A percentile compares a stretch with the other conserved stretches of the same genome.
phyloP scores from a whole-genome alignment of 805 yeast species.

The Saccharomycopsis guyanensis region DNA sequence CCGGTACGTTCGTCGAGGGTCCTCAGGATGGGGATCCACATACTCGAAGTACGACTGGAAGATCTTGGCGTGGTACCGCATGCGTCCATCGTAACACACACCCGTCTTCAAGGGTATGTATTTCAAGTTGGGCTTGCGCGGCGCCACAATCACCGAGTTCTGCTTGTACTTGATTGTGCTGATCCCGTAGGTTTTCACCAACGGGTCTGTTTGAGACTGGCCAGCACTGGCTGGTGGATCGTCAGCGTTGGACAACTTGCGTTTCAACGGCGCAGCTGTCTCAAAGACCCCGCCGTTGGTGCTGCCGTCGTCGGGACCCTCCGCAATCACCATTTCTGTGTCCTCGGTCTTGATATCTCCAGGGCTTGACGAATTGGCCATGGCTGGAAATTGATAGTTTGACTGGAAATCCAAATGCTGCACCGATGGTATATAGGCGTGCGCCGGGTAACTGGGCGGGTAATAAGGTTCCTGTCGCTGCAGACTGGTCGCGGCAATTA shows the following conservation, averaged over 20 bases:
- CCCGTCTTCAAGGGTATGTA: constrained; percentile 84
- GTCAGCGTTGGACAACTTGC: not conserved
- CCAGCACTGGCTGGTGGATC: not conserved
- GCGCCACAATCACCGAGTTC: constrained; percentile 16
- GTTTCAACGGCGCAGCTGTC: too few species aligned
- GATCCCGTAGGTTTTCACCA: constrained; percentile 20
- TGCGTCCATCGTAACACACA: constrained; percentile 88
- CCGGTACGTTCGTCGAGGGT: constrained; percentile 91
- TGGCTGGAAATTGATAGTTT: too few species aligned
- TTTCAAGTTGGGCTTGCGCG: constrained; percentile 16
- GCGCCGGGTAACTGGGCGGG: too few species aligned
- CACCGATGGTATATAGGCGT: too few species aligned
- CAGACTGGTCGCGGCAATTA: too few species aligned
- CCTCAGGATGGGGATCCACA: constrained; percentile 98
- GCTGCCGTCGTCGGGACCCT: too few species aligned
- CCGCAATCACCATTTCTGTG: too few species aligned
- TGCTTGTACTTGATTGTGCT: constrained; percentile 20
- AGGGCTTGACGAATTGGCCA: too few species aligned
- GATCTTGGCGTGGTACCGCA: constrained; percentile 95
- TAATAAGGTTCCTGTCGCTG: too few species aligned
- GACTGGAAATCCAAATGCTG: too few species aligned
- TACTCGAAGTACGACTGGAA: constrained; percentile 88
- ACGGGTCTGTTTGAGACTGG: constrained; percentile 4
- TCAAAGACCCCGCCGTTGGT: too few species aligned
- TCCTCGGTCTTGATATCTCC: too few species aligned